Percentiles rank a stretch among this genome's conserved stretches.
Conservation (phyloP, 208 protist species). For the Phytomonas francai region DNA sequence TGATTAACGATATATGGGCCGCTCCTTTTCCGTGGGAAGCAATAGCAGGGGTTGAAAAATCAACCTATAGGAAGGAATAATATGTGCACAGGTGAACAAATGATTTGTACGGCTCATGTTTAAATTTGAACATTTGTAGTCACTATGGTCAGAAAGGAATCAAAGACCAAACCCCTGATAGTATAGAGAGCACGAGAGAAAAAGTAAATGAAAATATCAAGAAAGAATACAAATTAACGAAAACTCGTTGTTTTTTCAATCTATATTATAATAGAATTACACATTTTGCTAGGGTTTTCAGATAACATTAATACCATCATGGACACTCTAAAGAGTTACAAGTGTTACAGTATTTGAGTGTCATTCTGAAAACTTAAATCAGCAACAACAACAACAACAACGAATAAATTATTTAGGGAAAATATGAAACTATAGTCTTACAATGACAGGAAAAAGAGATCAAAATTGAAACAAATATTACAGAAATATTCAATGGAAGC, state of each 20-base stretch:
- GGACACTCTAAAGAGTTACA: not conserved
- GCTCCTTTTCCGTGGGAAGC: not conserved
- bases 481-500: constrained; percentile 8
- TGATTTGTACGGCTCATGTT: not conserved
- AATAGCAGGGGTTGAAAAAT: not conserved
- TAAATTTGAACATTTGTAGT: not conserved
- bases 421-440: too few relatives aligned
- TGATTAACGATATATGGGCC: not conserved
- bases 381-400: constrained; percentile 7
- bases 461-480: not conserved
- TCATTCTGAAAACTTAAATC: not conserved
- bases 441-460: constrained; percentile 17
- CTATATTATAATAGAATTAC: not conserved
- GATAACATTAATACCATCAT: not conserved
- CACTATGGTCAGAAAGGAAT: not conserved
- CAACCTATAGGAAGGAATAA: not conserved
- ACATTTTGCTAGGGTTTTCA: not conserved
- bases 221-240: not conserved
- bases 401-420: too few relatives aligned
- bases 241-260: not conserved
- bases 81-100: not conserved
- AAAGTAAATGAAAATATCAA: not conserved
- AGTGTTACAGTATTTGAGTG: not conserved
- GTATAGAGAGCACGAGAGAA: not conserved
- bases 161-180: not conserved